Evolutionary conservation across 306 rosid genomes (phyloP).

Genomic region (Cucumis sativus): Cucumber_9930_V3 NC_026659.2:6897001-6897500

Average conservation of each 20-base stretch:
- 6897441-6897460: too few species aligned
- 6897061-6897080: not conserved
- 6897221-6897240: not conserved
- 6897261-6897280: too few species aligned
- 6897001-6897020: not conserved
- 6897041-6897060: not conserved
- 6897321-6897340: not conserved
- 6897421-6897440: not conserved
- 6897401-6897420: not conserved
- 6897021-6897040: not conserved
- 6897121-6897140: not conserved
- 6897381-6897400: not conserved
- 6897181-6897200: not conserved
- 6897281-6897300: not conserved
- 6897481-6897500: too few species aligned
- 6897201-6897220: not conserved
- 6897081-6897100: not conserved
- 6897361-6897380: not conserved
- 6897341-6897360: not conserved
- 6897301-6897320: not conserved
- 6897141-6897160: not conserved
- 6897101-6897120: not conserved
- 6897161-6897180: not conserved
- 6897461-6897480: too few species aligned
- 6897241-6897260: too few species aligned